These are phyloP conservation scores for Tetrastigma voinierianum DNA, from an alignment of 164 flowering plant species.

Conservation along the genomic window DNA sequence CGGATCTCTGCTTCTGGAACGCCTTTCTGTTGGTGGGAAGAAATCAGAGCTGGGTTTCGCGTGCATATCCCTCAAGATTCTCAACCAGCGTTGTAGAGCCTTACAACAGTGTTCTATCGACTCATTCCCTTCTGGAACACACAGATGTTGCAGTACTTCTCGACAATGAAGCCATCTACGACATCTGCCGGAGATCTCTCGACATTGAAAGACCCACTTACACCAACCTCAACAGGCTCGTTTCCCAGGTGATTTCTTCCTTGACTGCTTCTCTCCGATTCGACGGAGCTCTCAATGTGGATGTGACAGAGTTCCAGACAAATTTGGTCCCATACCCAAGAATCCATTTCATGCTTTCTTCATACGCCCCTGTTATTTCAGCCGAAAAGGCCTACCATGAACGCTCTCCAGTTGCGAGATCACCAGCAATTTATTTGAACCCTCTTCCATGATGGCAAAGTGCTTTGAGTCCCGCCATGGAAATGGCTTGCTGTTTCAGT, in stretches of 20 bases:
- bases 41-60: conserved; percentile 59
- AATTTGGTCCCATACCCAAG: conserved; percentile 69
- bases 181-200: conserved; percentile 57
- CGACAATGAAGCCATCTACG: conserved; percentile 70
- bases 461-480: conserved; percentile 75
- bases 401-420: conserved; percentile 66
- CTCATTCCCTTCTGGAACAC: conserved; percentile 65
- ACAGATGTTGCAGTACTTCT: conserved; percentile 59
- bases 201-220: conserved; percentile 72
- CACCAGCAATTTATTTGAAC: conserved; percentile 65
- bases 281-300: conserved; percentile 69
- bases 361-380: conserved; percentile 62
- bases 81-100: conserved; percentile 77
- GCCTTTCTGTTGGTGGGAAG: conserved; percentile 68
- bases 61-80: conserved; percentile 70
- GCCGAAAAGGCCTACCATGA: conserved; percentile 67
- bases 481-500: conserved; percentile 74
- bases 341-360: conserved; percentile 70
- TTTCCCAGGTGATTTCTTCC: conserved; percentile 72
- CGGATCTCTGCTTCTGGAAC: conserved; percentile 61
- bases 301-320: conserved; percentile 67
- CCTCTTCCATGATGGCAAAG: conserved; percentile 66
- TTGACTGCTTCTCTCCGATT: conserved; percentile 64
- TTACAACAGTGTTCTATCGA: conserved; percentile 62
- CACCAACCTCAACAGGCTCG: conserved; percentile 66